Percentiles rank a stretch among this genome's conserved stretches.
Conservation (phyloP, 176 grass and related monocot species). For the Rhynchospora tenuis region DNA sequence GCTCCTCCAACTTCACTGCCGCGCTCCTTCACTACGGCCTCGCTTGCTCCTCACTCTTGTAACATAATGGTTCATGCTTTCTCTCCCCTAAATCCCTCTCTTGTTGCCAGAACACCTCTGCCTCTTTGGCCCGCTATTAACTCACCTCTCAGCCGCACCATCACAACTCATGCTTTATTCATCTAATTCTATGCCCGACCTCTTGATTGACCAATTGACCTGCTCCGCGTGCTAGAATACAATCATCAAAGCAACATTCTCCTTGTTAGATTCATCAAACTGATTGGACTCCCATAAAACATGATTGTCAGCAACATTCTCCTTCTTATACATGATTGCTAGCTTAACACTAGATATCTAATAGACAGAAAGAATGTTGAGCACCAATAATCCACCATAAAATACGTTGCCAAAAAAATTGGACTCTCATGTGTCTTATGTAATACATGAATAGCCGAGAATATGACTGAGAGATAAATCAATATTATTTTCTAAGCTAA, state of each 20-base stretch:
- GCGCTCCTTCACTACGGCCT: constrained; percentile 31
- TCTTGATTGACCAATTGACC: neutral
- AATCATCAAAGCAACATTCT: constrained; percentile 32
- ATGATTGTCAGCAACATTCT: no score
- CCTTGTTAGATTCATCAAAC: constrained; percentile 27
- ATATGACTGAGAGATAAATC: no score
- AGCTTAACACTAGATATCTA: no score
- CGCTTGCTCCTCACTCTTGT: constrained; percentile 28
- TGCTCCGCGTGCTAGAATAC: constrained; percentile 49
- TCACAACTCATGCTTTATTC: constrained; percentile 42
- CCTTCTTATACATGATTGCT: no score
- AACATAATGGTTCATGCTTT: constrained; percentile 29
- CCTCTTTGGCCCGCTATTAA: constrained; percentile 17
- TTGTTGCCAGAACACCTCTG: constrained; percentile 34
- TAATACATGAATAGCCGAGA: no score
- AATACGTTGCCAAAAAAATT: no score
- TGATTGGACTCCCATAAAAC: no score
- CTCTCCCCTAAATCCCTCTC: constrained; percentile 20
- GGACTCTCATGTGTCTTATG: no score
- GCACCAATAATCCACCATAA: no score
- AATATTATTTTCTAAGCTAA: no score
- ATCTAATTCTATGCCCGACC: constrained; percentile 1
- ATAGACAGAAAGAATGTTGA: no score
- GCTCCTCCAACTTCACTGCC: constrained; percentile 36
- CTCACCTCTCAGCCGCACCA: constrained; percentile 22